phyloP scores from a whole-genome alignment of 306 rosid genomes.

The Cucurbita argyrosperma region DNA sequence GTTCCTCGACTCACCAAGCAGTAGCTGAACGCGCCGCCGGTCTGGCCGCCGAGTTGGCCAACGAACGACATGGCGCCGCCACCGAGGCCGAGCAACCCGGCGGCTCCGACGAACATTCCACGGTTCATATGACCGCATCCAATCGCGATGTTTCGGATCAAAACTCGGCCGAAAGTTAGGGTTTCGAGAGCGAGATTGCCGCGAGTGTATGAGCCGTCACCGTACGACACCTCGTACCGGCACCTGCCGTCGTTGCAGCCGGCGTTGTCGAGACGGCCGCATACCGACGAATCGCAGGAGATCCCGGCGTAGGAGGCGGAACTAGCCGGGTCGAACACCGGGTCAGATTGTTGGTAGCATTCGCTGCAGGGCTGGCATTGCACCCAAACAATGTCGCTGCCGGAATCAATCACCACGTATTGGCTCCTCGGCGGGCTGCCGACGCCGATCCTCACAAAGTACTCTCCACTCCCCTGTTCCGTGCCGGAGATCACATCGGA shows the following conservation, averaged over 20 bases:
- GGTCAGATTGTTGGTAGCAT: conserved; percentile 76
- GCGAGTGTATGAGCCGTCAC: conserved; percentile 73
- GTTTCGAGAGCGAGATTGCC: conserved; percentile 82
- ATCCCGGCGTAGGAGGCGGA: conserved; percentile 54
- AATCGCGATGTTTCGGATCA: conserved; percentile 52
- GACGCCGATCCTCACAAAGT: conserved; percentile 59
- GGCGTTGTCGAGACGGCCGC: conserved; percentile 46
- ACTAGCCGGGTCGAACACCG: conserved; percentile 61
- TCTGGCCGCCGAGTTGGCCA: conserved; percentile 69
- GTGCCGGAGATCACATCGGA: conserved; percentile 71
- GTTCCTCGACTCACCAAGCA: conserved; percentile 55
- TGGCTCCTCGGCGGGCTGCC: conserved; percentile 73
- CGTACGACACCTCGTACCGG: conserved; percentile 57
- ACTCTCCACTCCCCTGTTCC: conserved; percentile 76
- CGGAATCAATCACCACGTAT: conserved; percentile 68
- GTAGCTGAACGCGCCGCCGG: conserved; percentile 60
- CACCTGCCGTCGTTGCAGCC: conserved; percentile 52
- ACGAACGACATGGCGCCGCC: conserved; percentile 78
- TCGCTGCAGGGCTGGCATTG: conserved; percentile 72
- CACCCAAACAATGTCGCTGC: conserved; percentile 83
- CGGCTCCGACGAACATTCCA: conserved; percentile 87
- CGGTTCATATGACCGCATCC: conserved; percentile 81
- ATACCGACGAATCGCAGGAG: conserved; percentile 49
- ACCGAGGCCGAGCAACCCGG: conserved; percentile 75
- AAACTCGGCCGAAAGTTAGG: conserved; percentile 41